Evolutionary conservation across 805 yeast genomes (phyloP).

Genomic region (Brettanomyces sp.): DNA sequence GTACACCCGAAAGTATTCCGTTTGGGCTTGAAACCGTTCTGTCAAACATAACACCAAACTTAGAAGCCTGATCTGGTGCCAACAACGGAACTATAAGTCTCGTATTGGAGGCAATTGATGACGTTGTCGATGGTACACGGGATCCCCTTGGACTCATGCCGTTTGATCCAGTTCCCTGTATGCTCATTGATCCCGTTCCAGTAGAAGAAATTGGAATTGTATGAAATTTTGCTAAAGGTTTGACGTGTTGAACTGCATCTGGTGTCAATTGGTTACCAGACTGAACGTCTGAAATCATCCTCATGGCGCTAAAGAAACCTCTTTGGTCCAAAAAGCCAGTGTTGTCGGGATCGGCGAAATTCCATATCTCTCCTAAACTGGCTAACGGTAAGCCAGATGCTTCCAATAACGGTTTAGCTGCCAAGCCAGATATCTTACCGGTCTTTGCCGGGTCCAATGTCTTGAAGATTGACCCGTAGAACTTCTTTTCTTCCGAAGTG

Average conservation of each 20-base stretch:
- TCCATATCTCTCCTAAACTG: conserved; percentile 87
- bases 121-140: conserved; percentile 13
- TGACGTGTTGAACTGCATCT: conserved; percentile 42
- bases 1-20: conserved; percentile 57
- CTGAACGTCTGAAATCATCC: conserved; percentile 85
- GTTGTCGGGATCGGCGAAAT: conserved; percentile 81
- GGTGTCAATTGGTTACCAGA: conserved; percentile 48
- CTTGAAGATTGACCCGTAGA: conserved; percentile 68
- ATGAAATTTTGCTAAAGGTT: conserved; percentile 58
- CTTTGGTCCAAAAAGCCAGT: conserved; percentile 73
- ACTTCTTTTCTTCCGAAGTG: conserved; percentile 67
- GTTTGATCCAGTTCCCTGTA: conserved; percentile 5
- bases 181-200: conserved; percentile 16
- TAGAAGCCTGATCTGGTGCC: conserved; percentile 46
- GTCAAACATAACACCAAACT: conserved; percentile 64
- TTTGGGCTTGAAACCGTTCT: conserved; percentile 43
- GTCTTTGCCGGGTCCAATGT: conserved; percentile 69
- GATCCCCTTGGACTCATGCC: conserved; percentile 13
- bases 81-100: conserved; percentile 40
- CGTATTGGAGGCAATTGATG: conserved; percentile 5
- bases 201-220: conserved; percentile 25
- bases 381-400: conserved; percentile 76
- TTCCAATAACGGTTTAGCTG: conserved; percentile 74
- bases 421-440: conserved; percentile 83
- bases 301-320: conserved; percentile 78